Evolutionary conservation across 2,329 filamentous ascomycete species (phyloP).

Genomic region (Fusarium sp.): DNA sequence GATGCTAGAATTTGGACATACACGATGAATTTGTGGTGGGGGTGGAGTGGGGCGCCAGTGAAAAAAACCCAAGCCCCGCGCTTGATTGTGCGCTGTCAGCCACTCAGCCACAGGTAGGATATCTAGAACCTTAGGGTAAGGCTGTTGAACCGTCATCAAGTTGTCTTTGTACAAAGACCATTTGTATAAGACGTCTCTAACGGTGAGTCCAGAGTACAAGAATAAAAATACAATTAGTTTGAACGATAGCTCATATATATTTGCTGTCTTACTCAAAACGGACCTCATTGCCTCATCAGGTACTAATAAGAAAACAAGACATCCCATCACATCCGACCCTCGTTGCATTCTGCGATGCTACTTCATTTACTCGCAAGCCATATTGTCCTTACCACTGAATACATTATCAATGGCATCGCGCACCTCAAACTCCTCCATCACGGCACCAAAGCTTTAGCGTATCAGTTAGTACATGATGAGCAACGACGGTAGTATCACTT

Average conservation of each 20-base stretch:
- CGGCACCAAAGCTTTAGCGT: conserved; percentile 67
- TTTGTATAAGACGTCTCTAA: background rate
- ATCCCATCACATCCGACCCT: background rate
- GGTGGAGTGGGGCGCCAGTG: conserved; percentile 49
- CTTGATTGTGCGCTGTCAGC: conserved; percentile 41
- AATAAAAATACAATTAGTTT: background rate
- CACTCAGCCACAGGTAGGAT: conserved; percentile 38
- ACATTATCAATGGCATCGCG: conserved; percentile 81
- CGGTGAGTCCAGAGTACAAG: background rate
- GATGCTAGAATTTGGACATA: conserved; percentile 52
- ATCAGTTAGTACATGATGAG: background rate
- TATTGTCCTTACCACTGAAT: conserved; percentile 38
- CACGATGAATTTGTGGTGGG: conserved; percentile 57
- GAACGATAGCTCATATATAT: background rate
- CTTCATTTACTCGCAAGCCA: conserved; percentile 17
- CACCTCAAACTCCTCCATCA: conserved; percentile 76
- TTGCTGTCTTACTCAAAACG: background rate
- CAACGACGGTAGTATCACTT: conserved; percentile 52
- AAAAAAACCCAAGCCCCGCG: conserved; percentile 51
- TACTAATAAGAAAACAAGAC: background rate
- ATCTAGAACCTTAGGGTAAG: conserved; percentile 18
- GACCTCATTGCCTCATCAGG: background rate
- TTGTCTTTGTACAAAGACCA: background rate
- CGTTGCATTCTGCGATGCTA: background rate
- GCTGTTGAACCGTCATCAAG: background rate